Base-by-base conservation (phyloP, 2,329 filamentous ascomycete genomes). In the Colletotrichum brevisporum region DNA sequence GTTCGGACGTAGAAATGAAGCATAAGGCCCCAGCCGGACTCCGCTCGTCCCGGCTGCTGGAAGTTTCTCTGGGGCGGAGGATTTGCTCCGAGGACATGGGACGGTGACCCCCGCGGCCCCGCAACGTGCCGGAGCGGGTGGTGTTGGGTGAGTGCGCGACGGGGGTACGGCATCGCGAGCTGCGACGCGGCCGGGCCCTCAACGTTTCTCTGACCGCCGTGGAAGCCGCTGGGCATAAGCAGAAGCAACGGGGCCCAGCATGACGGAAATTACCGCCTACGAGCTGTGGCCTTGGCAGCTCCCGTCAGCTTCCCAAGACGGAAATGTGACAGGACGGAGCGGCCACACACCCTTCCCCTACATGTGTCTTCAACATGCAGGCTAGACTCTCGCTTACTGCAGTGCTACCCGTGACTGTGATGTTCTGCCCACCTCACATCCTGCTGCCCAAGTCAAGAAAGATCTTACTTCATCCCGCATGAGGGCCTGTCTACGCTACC, bases 91-190 rank as follows among this genome's bases (percentile, higher is more conserved):
- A 27, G 18, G 8, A 24, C 15, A 9, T 52, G 10, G 6, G 24
- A n/a, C 13, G 15, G 31, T 4, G 57, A 45, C 39, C 43, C 36
- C 47, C 48, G 48, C 54, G 48, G 48, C 60, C 48, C 60, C 65
- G 54, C 54, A 24, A 10, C 0, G 13, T 3, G 18, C 16, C 65
- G 65, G 65, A 18, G 65, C 21, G 60, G 60, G 31, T 12, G 31
- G 9, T 12, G 31, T 36, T 6, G 31, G 31, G 31, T 36, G 9
- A 10, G 10, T 9, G 41, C 53, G 15, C 39, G 21, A 36, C 21
- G 36, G 39, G 36, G 39, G 3, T 41, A 15, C 65, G 65, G 65
- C 65, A 68, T 68, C 65, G 31, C 48, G 60, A 58, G 53, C 16
- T 24, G 39, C 21, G 45, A 4, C 39, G 10, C 31, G 8, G 21